Evolutionary conservation across 352 stramenopile species (phyloP).

Genomic region (Globisporangium rhizosaccharum): DNA sequence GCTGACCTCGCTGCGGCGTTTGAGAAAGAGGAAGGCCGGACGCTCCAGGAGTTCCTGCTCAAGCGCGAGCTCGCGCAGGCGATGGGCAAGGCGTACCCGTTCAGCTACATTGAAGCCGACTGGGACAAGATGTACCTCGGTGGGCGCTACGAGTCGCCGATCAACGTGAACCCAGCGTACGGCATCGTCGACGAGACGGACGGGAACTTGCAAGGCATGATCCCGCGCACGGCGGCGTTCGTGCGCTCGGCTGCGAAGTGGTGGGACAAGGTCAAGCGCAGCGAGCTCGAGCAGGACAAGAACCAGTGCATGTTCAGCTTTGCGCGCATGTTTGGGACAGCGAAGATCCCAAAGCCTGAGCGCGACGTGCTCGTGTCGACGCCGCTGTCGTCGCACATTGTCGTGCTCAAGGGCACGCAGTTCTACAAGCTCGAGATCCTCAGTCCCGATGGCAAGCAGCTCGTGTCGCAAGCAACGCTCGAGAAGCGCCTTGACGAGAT

Average conservation of each 20-base stretch:
- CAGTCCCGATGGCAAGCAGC: conserved; percentile 73
- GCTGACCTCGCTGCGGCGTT: conserved; percentile 61
- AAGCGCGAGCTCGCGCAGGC: conserved; percentile 70
- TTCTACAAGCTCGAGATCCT: conserved; percentile 84
- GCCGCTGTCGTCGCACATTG: conserved; percentile 80
- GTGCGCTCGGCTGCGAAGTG: conserved; percentile 83
- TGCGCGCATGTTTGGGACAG: conserved; percentile 83
- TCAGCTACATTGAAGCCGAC: conserved; percentile 91
- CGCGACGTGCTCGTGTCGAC: conserved; percentile 75
- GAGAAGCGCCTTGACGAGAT: conserved; percentile 66
- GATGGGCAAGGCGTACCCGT: conserved; percentile 83
- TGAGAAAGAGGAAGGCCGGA: conserved; percentile 35
- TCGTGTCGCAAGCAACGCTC: conserved; percentile 68
- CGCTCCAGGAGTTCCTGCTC: conserved; percentile 56
- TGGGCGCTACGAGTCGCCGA: conserved; percentile 84
- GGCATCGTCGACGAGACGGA: conserved; percentile 78
- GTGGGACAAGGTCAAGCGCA: conserved; percentile 85
- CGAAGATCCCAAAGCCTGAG: conserved; percentile 65
- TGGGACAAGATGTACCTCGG: conserved; percentile 91
- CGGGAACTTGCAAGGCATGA: conserved; percentile 58
- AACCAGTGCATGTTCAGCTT: conserved; percentile 89
- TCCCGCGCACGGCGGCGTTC: conserved; percentile 72
- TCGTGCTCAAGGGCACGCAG: conserved; percentile 83
- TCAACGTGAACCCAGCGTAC: conserved; percentile 91
- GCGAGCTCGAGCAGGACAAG: conserved; percentile 84